Base-by-base conservation (phyloP, 2,329 filamentous ascomycete genomes). In the Biscogniauxia marginata region DNA sequence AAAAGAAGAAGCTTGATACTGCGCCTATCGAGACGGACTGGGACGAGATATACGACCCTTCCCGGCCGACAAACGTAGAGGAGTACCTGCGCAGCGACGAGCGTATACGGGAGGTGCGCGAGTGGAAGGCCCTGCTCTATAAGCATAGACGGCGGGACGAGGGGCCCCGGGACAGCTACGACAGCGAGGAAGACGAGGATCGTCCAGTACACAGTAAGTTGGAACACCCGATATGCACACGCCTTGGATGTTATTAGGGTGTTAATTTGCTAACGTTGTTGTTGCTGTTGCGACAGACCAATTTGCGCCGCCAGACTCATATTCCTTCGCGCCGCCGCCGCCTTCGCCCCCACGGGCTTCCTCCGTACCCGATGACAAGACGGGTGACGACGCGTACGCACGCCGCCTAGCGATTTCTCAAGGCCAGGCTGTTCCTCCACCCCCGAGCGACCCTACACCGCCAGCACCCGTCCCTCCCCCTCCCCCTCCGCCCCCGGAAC, bases 21-120 rank as follows among this genome's bases (percentile, higher is more conserved):
- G 73, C 81, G 24, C 73, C 75, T 4, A 75, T 81, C 51, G 82
- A 85, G 70, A 85, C 83, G n/a, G 87, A 96, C 69, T 97, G 92
- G 92, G 89, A 96, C 70, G 91, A 96, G 70, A 84, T 95, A 21
- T 97, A 96, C 71, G 93, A 96, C 67, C 90, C 91, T 0, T 79
- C 88, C 9, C 79, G 89, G 43, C 92, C 93, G 7, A 96, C 90
- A 44, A 92, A 87, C 63, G 89, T 93, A 50, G 89, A 93, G 54
- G 89, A 93, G 67, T 97, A 95, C 70, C 83, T 90, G 57, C 81
- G 86, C 58, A 95, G 91, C 67, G 91, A 96, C 56, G 92, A 96
- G 74, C 88, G 90, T 69, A 84, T 93, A 57, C 78, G 83, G 18
- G 91, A 96, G 70, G 83, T 92, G 3, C 82, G 84, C 55, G 91